Base-by-base conservation (phyloP, 2,329 filamentous ascomycete genomes). In the Colletotrichum gigasporum region DNA sequence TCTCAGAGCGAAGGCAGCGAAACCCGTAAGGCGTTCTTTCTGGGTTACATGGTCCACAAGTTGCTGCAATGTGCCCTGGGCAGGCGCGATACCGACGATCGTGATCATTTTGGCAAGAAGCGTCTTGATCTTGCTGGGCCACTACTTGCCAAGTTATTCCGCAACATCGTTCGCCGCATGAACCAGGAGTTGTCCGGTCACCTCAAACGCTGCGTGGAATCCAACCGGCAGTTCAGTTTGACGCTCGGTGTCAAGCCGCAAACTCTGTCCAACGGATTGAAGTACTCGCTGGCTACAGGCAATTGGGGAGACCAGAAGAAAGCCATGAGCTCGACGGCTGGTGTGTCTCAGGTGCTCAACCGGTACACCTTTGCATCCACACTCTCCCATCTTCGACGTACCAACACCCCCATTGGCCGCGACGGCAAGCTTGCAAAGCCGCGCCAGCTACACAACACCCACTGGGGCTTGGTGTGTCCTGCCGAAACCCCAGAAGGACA, bases 291-390 rank as follows among this genome's bases (percentile, higher is more conserved):
- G 67, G 95, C 96, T 24, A 99, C 96, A 12, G 96, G 96, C 69
- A 99, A 99, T 80, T 99, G 96, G 96, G 96, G 96, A 74, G 96
- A 99, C 70, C 96, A 99, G 82, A 99, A 98, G 86, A 99, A 98
- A 83, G 94, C 96, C 18, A 92, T 92, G 71, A 95, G 91, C 71
- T 93, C 94, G 1, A 98, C 96, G 68, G 96, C 96, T 47, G 96
- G 96, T 85, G 96, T 99, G 47, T 98, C 95, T 48, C 96, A 99
- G 80, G 96, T 99, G 80, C 81, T 99, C 73, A 99, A 97, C 82
- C 89, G 96, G 76, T 99, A 98, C 77, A 98, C 96, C 0, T 99
- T 97, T 74, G 90, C 96, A 14, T 99, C 96, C 39, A 98, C 95
- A 0, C 81, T 99, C 42, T 99, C 96, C 16, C 96, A 99, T 90